These are phyloP conservation scores for Kuraishia hungarica DNA, from an alignment of 805 yeast genomes.

Conservation along the genomic window DNA sequence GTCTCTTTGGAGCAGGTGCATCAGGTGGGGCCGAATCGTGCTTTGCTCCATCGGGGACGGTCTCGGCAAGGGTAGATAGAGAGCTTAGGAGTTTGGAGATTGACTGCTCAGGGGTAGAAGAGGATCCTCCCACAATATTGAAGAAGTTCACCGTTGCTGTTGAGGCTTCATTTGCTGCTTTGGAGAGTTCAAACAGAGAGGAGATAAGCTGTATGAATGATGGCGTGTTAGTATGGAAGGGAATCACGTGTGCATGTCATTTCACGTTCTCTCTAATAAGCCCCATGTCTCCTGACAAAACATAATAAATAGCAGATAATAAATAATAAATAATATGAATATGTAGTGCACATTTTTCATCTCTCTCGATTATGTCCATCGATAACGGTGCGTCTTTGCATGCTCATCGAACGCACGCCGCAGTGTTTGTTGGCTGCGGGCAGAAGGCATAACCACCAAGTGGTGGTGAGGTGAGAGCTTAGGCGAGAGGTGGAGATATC, in stretches of 20 bases:
- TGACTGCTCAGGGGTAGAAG: neutral
- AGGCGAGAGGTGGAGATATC: neutral
- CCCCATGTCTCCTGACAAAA: no score
- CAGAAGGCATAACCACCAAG: neutral
- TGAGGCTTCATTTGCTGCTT: slow-evolving; percentile 83
- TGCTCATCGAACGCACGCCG: neutral
- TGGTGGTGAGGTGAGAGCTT: no score
- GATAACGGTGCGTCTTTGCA: neutral
- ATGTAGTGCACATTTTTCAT: neutral
- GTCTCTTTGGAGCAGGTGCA: slow-evolving; percentile 11
- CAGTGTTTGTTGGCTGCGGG: neutral
- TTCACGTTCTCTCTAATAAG: no score
- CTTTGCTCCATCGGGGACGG: neutral
- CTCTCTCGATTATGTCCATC: neutral
- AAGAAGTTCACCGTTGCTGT: slow-evolving; percentile 71
- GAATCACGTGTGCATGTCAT: neutral
- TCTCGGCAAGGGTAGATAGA: neutral
- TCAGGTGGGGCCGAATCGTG: slow-evolving; percentile 8
- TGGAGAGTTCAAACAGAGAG: slow-evolving; percentile 72
- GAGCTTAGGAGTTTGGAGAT: neutral
- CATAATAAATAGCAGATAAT: no score
- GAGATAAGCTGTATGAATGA: slow-evolving; percentile 47
- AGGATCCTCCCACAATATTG: slow-evolving; percentile 35
- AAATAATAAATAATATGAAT: no score
- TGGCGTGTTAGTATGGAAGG: neutral